A percentile compares a stretch with the other conserved stretches of the same genome.
Conservation (phyloP, 2,329 filamentous ascomycete genomes). For the Microcyclosporella mali region DNA sequence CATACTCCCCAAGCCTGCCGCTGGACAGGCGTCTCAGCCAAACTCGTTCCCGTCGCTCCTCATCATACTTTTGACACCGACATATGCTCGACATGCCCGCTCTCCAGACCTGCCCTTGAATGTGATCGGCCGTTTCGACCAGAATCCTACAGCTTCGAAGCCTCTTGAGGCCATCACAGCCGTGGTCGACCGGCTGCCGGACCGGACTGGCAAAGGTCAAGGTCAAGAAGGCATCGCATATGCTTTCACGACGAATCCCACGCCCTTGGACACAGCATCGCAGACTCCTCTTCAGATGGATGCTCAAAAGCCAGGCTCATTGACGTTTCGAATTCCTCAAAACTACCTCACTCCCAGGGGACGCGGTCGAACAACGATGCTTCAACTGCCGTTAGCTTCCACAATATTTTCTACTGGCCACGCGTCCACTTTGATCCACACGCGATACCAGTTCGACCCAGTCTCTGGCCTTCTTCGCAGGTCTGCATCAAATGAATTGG, state of each 20-base stretch:
- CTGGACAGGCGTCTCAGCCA: slow-evolving; percentile 1
- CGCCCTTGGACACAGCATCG: slow-evolving; percentile 4
- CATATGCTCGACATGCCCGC: slow-evolving; percentile 22
- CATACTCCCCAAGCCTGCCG: slow-evolving; percentile 9
- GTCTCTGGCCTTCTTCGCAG: slow-evolving; percentile 6
- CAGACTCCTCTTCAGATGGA: slow-evolving; percentile 12
- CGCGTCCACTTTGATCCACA: slow-evolving; percentile 49
- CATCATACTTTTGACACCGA: slow-evolving; percentile 19
- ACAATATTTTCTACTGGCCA: slow-evolving; percentile 69
- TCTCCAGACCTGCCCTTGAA: slow-evolving; percentile 14
- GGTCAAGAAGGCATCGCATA: slow-evolving; percentile 29
- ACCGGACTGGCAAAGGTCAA: slow-evolving; percentile 8
- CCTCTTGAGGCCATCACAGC: slow-evolving; percentile 23
- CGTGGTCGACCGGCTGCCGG: slow-evolving; percentile 26
- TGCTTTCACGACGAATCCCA: slow-evolving; percentile 13
- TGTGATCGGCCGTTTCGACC: slow-evolving; percentile 14
- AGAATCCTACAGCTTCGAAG: slow-evolving; percentile 8
- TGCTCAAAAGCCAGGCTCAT: slow-evolving; percentile 26
- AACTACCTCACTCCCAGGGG: not conserved
- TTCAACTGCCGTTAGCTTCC: slow-evolving; percentile 62
- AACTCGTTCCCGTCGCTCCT: slow-evolving; percentile 12
- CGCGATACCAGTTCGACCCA: slow-evolving; percentile 18
- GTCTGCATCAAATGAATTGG: slow-evolving; percentile 13
- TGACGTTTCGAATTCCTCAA: slow-evolving; percentile 18
- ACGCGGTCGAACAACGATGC: not conserved